Evolutionary conservation across 2,329 filamentous ascomycete genomes (phyloP).

Genomic region (Colletotrichum abscissum): DNA sequence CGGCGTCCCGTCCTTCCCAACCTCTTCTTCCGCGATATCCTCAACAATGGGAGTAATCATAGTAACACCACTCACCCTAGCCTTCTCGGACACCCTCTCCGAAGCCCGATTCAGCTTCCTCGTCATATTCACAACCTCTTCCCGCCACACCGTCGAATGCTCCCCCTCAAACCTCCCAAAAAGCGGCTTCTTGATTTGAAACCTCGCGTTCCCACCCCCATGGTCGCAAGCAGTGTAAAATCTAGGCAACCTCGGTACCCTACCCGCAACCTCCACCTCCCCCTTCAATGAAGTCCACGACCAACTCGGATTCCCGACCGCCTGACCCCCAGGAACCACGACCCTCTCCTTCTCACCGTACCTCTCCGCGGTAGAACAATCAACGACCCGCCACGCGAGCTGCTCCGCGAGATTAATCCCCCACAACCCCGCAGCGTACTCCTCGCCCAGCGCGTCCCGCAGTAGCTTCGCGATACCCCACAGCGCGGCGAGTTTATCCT

Average conservation of each 20-base stretch:
- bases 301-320: neutral
- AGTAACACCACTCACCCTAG: neutral
- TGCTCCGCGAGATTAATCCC: conserved; percentile 33
- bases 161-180: conserved; percentile 8
- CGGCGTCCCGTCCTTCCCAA: too few relatives aligned
- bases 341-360: neutral
- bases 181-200: neutral
- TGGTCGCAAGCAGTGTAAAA: neutral
- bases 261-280: neutral
- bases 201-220: neutral
- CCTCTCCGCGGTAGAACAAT: too few relatives aligned
- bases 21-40: neutral
- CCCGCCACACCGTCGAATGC: neutral
- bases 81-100: neutral
- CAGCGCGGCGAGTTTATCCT: conserved; percentile 35
- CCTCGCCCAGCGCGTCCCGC: conserved; percentile 8
- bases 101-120: neutral
- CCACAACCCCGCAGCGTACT: conserved; percentile 37
- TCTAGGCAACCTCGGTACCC: neutral
- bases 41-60: neutral
- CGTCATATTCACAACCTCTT: neutral
- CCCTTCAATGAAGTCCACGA: conserved; percentile 6
- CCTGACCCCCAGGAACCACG: neutral
- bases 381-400: conserved; percentile 35
- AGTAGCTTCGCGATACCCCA: conserved; percentile 37